A percentile compares a stretch with the other conserved stretches of the same genome.
Conservation (phyloP, 306 rosid species). For the Canavalia gladiata region DNA sequence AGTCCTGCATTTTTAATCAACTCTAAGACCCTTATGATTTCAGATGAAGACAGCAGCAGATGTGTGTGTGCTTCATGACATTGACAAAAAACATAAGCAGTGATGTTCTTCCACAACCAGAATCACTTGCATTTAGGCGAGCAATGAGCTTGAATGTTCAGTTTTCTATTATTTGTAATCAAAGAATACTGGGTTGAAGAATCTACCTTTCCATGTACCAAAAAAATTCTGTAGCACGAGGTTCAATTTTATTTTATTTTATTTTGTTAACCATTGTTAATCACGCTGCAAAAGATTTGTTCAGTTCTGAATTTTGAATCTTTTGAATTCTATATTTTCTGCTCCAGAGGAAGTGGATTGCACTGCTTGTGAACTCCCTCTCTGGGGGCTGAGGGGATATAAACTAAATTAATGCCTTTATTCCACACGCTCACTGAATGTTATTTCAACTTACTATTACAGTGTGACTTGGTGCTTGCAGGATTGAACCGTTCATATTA, state of each 20-base stretch:
- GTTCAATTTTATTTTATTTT: neutral
- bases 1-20: slow-evolving; percentile 34
- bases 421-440: neutral
- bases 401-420: neutral
- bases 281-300: slow-evolving; percentile 13
- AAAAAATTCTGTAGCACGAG: slow-evolving; percentile 29
- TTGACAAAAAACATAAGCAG: slow-evolving; percentile 68
- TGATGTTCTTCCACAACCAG: slow-evolving; percentile 48
- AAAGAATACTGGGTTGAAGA: slow-evolving; percentile 41
- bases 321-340: slow-evolving; percentile 5
- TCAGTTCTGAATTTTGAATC: slow-evolving; percentile 38
- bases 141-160: slow-evolving; percentile 36
- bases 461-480: neutral
- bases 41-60: slow-evolving; percentile 96
- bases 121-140: slow-evolving; percentile 13
- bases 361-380: slow-evolving; percentile 14
- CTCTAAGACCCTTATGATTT: slow-evolving; percentile 37
- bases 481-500: neutral
- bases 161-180: slow-evolving; percentile 48
- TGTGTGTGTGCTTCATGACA: slow-evolving; percentile 76
- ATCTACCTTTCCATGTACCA: slow-evolving; percentile 36
- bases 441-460: slow-evolving; percentile 2
- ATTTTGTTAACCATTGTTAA: neutral
- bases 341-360: neutral
- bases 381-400: neutral